Evolutionary conservation across 2,329 filamentous ascomycete species (phyloP).

Genomic region (Delphinella strobiligena): DNA sequence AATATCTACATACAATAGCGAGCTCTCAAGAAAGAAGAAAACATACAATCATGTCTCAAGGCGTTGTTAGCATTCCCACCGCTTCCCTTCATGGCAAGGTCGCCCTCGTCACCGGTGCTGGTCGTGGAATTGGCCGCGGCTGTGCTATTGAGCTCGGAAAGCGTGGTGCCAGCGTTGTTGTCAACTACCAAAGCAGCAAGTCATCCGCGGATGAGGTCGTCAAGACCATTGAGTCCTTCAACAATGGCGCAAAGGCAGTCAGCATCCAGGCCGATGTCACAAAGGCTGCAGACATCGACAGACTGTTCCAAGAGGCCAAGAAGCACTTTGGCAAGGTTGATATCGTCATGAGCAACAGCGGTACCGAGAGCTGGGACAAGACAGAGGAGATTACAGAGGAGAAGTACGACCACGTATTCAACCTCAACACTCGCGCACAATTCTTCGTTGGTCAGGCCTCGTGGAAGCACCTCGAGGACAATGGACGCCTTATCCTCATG

Average conservation of each 20-base stretch:
- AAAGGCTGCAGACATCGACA: constrained; percentile 45
- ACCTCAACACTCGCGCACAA: constrained; percentile 56
- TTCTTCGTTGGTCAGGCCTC: constrained; percentile 70
- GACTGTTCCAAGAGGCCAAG: constrained; percentile 37
- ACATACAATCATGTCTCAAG: constrained; percentile 7
- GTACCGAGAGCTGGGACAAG: constrained; percentile 56
- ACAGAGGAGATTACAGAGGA: constrained; percentile 57
- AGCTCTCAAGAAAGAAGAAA: too few species aligned
- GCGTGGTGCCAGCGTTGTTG: constrained; percentile 51
- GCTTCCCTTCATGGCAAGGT: constrained; percentile 41
- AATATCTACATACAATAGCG: too few species aligned
- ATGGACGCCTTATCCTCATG: constrained; percentile 65
- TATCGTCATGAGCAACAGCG: constrained; percentile 42
- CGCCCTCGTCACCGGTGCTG: constrained; percentile 52
- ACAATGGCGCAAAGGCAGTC: constrained; percentile 39
- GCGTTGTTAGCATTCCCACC: constrained; percentile 28
- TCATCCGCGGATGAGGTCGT: constrained; percentile 36
- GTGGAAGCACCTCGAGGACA: constrained; percentile 56
- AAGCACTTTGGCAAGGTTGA: constrained; percentile 30
- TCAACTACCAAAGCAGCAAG: constrained; percentile 51
- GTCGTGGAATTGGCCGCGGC: constrained; percentile 54
- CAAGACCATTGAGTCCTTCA: constrained; percentile 32
- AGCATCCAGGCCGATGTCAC: constrained; percentile 48
- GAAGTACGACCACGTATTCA: constrained; percentile 61
- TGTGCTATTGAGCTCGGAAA: constrained; percentile 56